Percentiles rank a stretch among this genome's conserved stretches.
phyloP scores from a whole-genome alignment of 495 filamentous ascomycete species.

The Tuber brumale region DNA sequence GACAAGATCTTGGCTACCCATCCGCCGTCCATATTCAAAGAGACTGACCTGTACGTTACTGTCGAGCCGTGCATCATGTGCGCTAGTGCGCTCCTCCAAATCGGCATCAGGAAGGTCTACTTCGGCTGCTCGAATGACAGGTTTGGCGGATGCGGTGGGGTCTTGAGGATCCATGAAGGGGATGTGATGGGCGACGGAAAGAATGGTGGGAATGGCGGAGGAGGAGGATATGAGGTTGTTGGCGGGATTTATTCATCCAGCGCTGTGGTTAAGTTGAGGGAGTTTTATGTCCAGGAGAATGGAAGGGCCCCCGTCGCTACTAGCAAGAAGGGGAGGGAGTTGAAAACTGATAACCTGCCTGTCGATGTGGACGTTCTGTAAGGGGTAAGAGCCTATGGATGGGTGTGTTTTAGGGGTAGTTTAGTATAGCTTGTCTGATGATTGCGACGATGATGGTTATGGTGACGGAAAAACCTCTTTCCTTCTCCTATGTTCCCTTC shows the following conservation, averaged over 20 bases:
- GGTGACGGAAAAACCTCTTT: not conserved
- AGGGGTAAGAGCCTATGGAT: not conserved
- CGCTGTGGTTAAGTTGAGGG: constrained; percentile 79
- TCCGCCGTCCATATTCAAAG: constrained; percentile 55
- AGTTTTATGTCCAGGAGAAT: constrained; percentile 97
- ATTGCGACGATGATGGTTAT: not conserved
- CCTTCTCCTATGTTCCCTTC: not conserved
- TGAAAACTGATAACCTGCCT: constrained; percentile 50
- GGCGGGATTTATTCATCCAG: constrained; percentile 81
- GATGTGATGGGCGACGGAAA: constrained; percentile 44
- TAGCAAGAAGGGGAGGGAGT: constrained; percentile 48
- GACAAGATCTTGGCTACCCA: constrained; percentile 54
- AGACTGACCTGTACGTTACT: constrained; percentile 85
- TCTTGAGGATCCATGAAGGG: constrained; percentile 75
- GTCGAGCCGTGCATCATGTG: constrained; percentile 99
- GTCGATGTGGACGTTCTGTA: constrained; percentile 15
- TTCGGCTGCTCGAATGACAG: constrained; percentile 94
- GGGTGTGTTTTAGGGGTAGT: not conserved
- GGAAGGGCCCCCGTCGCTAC: constrained; percentile 50
- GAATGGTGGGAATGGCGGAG: constrained; percentile 23
- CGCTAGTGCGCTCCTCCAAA: constrained; percentile 81
- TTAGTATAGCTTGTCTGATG: not conserved
- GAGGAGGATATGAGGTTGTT: constrained; percentile 60
- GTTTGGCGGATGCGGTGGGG: constrained; percentile 91
- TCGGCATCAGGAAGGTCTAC: constrained; percentile 73